Conservation (phyloP, 2,329 filamentous ascomycete species). For the Fonsecaea erecta region DNA sequence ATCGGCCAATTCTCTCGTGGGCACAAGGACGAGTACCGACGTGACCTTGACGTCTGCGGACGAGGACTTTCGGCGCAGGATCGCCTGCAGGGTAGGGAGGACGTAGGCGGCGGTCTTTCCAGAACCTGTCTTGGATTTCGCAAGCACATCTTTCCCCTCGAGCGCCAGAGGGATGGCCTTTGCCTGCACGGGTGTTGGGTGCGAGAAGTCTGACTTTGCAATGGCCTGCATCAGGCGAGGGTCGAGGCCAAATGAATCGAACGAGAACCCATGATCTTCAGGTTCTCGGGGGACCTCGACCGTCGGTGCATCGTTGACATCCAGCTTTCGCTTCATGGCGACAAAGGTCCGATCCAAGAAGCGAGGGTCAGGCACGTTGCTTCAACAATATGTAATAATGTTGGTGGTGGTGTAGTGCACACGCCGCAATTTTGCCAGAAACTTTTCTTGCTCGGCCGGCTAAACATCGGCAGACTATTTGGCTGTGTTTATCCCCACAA, state of each 20-base stretch:
- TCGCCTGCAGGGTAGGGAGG: conserved; percentile 82
- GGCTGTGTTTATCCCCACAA: background rate
- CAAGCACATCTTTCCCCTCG: conserved; percentile 85
- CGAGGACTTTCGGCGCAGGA: conserved; percentile 74
- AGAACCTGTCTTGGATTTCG: conserved; percentile 91
- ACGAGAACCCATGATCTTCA: conserved; percentile 55
- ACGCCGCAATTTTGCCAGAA: background rate
- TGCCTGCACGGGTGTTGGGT: conserved; percentile 85
- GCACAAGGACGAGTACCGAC: conserved; percentile 77
- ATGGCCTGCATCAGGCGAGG: conserved; percentile 83
- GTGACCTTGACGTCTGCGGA: conserved; percentile 46
- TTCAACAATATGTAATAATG: background rate
- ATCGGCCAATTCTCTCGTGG: conserved; percentile 90
- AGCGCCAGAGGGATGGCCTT: conserved; percentile 86
- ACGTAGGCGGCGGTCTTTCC: conserved; percentile 98
- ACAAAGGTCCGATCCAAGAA: background rate
- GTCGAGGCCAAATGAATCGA: conserved; percentile 80
- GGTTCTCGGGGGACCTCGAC: conserved; percentile 38
- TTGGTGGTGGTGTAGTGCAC: background rate
- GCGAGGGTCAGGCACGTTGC: background rate
- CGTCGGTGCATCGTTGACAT: conserved; percentile 53
- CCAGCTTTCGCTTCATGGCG: conserved; percentile 57
- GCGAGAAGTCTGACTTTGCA: conserved; percentile 78
- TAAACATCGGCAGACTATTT: background rate
- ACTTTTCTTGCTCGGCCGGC: conserved; percentile 11